phyloP scores from a whole-genome alignment of 306 rosid genomes.

The Pyrus pyrifolia region DNA sequence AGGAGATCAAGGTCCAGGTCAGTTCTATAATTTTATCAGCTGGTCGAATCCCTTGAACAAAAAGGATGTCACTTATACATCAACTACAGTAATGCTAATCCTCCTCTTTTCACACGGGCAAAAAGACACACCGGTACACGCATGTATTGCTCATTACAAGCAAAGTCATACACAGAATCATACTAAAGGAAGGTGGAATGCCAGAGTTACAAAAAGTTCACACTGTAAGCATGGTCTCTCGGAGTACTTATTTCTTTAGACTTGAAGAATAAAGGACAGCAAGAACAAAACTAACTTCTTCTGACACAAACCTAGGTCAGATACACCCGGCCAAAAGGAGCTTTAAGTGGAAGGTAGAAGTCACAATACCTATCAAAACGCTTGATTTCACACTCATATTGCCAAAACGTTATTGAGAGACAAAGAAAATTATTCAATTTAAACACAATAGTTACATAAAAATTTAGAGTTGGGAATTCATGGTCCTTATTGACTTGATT shows the following conservation, averaged over 20 bases:
- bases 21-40: neutral
- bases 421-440: slow-evolving; percentile 1
- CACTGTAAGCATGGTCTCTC: neutral
- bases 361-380: neutral
- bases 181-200: neutral
- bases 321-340: neutral
- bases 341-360: neutral
- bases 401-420: neutral
- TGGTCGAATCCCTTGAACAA: neutral
- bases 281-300: neutral
- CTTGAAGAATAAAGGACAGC: neutral
- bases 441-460: slow-evolving; percentile 37
- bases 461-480: slow-evolving; percentile 14
- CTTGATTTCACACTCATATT: neutral
- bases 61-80: neutral
- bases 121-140: neutral
- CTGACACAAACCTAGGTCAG: neutral
- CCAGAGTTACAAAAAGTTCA: neutral
- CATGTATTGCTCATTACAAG: neutral
- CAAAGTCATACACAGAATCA: neutral
- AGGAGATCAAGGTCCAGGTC: too few species aligned
- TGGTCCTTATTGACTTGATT: slow-evolving; percentile 16
- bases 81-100: neutral
- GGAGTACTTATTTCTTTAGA: neutral
- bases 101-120: neutral